Conservation (phyloP, 2,329 filamentous ascomycete genomes). For the Alternaria solani region DNA sequence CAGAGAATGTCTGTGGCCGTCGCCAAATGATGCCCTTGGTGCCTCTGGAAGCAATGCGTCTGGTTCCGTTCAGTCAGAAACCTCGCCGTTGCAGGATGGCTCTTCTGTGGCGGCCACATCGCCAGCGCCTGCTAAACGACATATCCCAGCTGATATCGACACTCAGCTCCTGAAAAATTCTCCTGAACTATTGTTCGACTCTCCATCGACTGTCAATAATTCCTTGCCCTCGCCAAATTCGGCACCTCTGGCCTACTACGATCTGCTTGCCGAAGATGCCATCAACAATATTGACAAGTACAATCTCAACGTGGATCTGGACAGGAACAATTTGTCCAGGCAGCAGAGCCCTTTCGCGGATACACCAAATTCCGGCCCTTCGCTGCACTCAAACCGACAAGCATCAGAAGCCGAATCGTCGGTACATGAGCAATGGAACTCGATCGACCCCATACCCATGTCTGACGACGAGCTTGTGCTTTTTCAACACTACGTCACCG, state of each 20-base stretch:
- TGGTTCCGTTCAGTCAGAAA: conserved; percentile 19
- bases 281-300: conserved; percentile 48
- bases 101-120: conserved; percentile 21
- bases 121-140: conserved; percentile 25
- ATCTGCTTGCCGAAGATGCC: conserved; percentile 57
- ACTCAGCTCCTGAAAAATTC: conserved; percentile 33
- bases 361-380: conserved; percentile 23
- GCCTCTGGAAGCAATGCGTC: conserved; percentile 16
- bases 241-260: conserved; percentile 60
- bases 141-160: conserved; percentile 30
- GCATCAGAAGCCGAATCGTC: conserved; percentile 8
- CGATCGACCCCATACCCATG: conserved; percentile 33
- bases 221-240: conserved; percentile 53
- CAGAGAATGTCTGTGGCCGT: conserved; percentile 53
- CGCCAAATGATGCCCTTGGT: conserved; percentile 17
- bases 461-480: conserved; percentile 50
- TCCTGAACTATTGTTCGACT: conserved; percentile 45
- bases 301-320: conserved; percentile 43
- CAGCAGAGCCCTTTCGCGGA: conserved; percentile 36
- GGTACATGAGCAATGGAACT: conserved; percentile 39
- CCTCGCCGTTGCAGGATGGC: conserved; percentile 26
- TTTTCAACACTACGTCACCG: conserved; percentile 52
- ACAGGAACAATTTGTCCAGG: conserved; percentile 35
- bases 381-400: conserved; percentile 16
- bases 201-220: conserved; percentile 38